phyloP scores from a whole-genome alignment of 495 filamentous ascomycete genomes.

The Penicillium robsamsonii region DNA sequence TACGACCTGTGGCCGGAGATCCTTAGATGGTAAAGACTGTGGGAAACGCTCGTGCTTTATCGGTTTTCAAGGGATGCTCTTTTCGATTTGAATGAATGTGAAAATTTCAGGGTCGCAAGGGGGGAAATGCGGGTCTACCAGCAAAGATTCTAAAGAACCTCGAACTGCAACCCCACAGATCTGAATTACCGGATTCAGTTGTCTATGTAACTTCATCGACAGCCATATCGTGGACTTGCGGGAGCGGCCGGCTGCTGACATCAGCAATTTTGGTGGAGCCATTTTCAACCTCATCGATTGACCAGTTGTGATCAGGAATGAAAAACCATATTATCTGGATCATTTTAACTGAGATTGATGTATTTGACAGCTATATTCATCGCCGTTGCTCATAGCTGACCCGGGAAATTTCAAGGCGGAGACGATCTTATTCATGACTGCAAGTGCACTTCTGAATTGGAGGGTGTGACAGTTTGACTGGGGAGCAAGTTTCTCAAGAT shows the following conservation, averaged over 20 bases:
- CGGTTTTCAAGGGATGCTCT: conserved; percentile 3
- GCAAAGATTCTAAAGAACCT: neutral
- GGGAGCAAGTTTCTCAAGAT: conserved; percentile 6
- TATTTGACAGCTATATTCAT: conserved; percentile 3
- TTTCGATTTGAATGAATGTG: neutral
- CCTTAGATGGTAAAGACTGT: neutral
- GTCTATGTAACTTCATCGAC: neutral
- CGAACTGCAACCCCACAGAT: conserved; percentile 7
- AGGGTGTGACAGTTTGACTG: conserved; percentile 18
- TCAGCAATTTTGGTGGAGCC: neutral
- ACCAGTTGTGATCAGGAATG: neutral
- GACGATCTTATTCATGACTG: conserved; percentile 19
- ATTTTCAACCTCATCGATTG: neutral
- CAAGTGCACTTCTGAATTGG: conserved; percentile 16
- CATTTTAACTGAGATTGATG: conserved; percentile 9
- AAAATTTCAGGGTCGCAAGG: neutral
- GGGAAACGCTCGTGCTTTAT: neutral
- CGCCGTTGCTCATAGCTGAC: neutral
- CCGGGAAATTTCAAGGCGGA: conserved; percentile 9
- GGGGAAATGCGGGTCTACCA: neutral
- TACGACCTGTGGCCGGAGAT: neutral
- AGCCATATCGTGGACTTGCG: neutral
- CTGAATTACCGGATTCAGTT: neutral
- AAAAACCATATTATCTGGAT: neutral
- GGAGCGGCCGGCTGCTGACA: neutral